These are phyloP conservation scores for Ceratocystis destructans DNA, from an alignment of 2,329 filamentous ascomycete species.

Conservation along the genomic window DNA sequence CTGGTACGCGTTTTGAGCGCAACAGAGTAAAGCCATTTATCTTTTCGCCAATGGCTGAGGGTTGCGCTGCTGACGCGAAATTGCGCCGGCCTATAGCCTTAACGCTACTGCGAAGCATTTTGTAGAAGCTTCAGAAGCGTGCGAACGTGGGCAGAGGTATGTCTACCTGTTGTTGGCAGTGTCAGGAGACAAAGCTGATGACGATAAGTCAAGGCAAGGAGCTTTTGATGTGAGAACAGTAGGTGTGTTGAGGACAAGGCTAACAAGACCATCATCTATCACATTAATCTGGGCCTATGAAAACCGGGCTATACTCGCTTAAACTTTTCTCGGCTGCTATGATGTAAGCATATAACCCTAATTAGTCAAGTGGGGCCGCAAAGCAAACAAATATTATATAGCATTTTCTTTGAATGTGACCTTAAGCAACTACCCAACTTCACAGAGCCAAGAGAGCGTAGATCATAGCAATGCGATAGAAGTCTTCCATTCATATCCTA, in stretches of 20 bases:
- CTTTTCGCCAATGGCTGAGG: constrained; percentile 64
- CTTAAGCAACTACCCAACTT: background rate
- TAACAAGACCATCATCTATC: background rate
- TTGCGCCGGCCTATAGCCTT: constrained; percentile 17
- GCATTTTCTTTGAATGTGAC: constrained; percentile 4
- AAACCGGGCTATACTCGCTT: background rate
- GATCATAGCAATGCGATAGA: background rate
- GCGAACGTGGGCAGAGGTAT: background rate
- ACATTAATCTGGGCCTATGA: background rate
- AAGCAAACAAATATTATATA: background rate
- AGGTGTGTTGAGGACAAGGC: background rate
- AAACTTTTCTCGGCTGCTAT: background rate
- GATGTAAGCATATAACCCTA: constrained; percentile 1
- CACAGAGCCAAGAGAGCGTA: background rate
- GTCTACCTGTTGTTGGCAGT: background rate
- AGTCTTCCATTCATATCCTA: background rate
- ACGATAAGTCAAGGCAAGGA: background rate
- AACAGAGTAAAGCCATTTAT: constrained; percentile 88
- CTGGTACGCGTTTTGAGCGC: constrained; percentile 80
- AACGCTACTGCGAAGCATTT: constrained; percentile 17
- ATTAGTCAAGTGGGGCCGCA: background rate
- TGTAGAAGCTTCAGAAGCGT: background rate
- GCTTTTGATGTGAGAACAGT: background rate
- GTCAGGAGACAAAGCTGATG: background rate
- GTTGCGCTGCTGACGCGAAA: constrained; percentile 16